Evolutionary conservation across 2,329 filamentous ascomycete species (phyloP), one percentile per base, ranked within the genome.

Genomic region (Aureobasidium namibiae): DNA sequence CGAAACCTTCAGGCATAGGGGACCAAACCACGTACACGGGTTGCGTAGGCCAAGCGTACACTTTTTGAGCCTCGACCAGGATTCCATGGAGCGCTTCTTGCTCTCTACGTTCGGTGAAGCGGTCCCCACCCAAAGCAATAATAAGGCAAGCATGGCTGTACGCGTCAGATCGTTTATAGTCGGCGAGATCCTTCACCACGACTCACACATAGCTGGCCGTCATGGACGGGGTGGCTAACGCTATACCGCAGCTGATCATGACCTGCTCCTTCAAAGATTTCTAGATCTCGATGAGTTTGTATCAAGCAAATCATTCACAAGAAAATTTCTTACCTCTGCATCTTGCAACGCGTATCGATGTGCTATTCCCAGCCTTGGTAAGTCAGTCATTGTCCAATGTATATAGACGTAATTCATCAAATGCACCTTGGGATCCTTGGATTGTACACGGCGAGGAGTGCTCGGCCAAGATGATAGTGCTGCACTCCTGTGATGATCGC

Each of bases 371-470:
- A n/a, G n/a, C n/a, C n/a, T n/a, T n/a, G n/a, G n/a, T n/a, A n/a
- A n/a, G n/a, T n/a, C n/a, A n/a, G n/a, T n/a, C n/a, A n/a, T n/a
- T n/a, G n/a, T n/a, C n/a, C n/a, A n/a, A n/a, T n/a, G n/a, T n/a
- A n/a, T n/a, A n/a, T n/a, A n/a, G n/a, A n/a, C n/a, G n/a, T n/a
- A n/a, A n/a, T n/a, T n/a, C n/a, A n/a, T n/a, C n/a, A n/a, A n/a
- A n/a, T n/a, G n/a, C 14, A 46, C 83, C 75, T 74, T 0, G 81
- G 81, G 2, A 80, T 71, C 7, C 72, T 77, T 0, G 81, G 82
- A 65, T 85, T 78, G 62, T 82, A 82, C 23, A 79, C 79, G 21
- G 77, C 72, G 1, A 86, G 74, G 24, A 86, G 77, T 8, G 85
- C 77, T 42, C 78, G 75, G 0, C 82, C 81, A 2, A 86, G 74